Evolutionary conservation across 148 eudicot genomes (phyloP).

Genomic region (Amaranthus palmeri): DNA sequence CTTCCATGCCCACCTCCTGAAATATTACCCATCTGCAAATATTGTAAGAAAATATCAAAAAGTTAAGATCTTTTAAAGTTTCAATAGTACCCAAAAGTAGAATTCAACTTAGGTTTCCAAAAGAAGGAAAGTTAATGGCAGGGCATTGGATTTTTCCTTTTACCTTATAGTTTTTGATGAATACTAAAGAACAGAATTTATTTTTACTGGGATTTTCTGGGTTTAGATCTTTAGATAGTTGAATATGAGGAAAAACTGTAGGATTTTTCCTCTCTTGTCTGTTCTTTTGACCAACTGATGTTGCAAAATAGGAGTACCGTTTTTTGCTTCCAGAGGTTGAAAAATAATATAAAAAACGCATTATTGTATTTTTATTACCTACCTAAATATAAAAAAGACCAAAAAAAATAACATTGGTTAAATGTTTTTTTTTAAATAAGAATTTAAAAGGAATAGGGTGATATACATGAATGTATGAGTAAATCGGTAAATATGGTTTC

Average conservation of each 20-base stretch:
- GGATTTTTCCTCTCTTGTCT: neutral
- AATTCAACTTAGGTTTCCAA: conserved; percentile 11
- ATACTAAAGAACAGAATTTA: neutral
- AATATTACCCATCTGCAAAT: conserved; percentile 45
- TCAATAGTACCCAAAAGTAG: neutral
- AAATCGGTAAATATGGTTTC: too few relatives aligned
- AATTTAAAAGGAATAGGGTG: too few relatives aligned
- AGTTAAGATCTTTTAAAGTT: conserved; percentile 1
- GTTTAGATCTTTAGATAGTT: conserved; percentile 16
- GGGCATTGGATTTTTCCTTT: neutral
- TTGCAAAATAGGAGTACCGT: neutral
- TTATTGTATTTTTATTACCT: neutral
- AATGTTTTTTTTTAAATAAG: too few relatives aligned
- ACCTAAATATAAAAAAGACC: too few relatives aligned
- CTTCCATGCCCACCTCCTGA: conserved; percentile 31
- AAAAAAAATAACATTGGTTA: too few relatives aligned
- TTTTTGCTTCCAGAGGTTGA: conserved; percentile 19
- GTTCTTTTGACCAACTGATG: conserved; percentile 20
- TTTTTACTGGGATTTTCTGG: neutral
- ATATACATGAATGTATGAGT: too few relatives aligned
- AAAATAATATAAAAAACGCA: conserved; percentile 17
- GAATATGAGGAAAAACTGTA: neutral
- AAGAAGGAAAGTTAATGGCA: neutral
- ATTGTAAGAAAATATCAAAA: conserved; percentile 9
- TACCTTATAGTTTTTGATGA: conserved; percentile 20